Evolutionary conservation across 106 monocot species (phyloP), one percentile per base, ranked within the genome.

Genomic region (Triglochin maritima): DNA sequence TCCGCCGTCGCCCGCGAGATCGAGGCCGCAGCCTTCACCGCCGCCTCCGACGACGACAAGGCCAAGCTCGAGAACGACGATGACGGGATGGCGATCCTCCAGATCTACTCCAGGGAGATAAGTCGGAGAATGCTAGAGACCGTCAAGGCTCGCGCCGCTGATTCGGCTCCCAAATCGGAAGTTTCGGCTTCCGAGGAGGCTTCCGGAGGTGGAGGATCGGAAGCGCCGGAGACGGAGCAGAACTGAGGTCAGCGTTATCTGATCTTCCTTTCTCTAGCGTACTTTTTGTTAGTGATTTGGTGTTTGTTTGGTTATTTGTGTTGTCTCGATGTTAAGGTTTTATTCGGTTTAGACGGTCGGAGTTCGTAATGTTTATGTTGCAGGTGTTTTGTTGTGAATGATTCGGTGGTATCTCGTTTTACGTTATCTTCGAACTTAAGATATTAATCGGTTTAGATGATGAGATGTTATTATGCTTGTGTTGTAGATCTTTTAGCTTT

Each of bases 31-130:
- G 77, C 77, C n/a, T 77, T 77, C 62, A 13, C 60, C 14, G 16
- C 47, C 29, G 63, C 76, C 7, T 61, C 78, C 13, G 13, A 71
- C 5, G 48, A 46, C 6, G 11, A 5, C 46, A 57, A 61, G 14
- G 49, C 3, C 45, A 14, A 17, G 4, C 5, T 46, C n/a, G 50
- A 50, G 13, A 11, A 47, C 14, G 68, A 72, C 4, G 79, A 79
- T 5, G 55, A 55, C 15, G 79, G 72, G 49, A 73, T 79, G 17
- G 79, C 49, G 17, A 72, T 68, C 13, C 72, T 79, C 11, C 79
- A 79, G 79, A 55, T 73, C 47, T 79, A 79, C 47, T 79, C 79
- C 68, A 67, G 58, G 63, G 73, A 69, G 62, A 73, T 79, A 68
- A 79, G 79, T 69, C 61, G 50, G 68, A 14, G 73, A 50, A 73